Base-by-base conservation (phyloP, 192 early-diverging fungal species). In the Coemansia erecta region DNA sequence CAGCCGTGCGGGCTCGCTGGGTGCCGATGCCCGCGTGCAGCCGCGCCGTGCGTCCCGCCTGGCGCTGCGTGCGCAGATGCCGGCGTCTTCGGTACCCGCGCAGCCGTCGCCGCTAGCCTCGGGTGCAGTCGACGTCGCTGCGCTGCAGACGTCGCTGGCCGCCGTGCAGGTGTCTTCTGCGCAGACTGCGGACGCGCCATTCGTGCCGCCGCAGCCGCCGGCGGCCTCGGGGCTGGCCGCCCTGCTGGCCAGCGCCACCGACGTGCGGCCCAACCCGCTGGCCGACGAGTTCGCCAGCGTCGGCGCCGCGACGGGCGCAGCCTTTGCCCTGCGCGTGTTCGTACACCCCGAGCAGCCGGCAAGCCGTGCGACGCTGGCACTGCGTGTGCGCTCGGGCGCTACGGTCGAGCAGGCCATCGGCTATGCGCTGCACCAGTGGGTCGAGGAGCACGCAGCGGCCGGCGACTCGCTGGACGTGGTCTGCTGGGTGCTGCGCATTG, bases 331-430 rank as follows among this genome's bases (percentile, higher is more conserved):
- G 28, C 33, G 35, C 52, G 35, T 53, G 86, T 8, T 80, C 72
- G 44, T 37, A 9, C 35, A 9, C 35, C 8, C 35, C 10, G 35
- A 26, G 26, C 26, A 26, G 26, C 26, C 26, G 26, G 2, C 35
- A 7, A 9, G 8, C 10, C 35, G 35, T 3, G 35, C 10, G 8
- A 9, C 3, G 8, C 35, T 37, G 35, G 35, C 35, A 9, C 35
- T 98, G 12, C 78, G 83, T 3, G 89, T 97, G 14, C 88, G 87
- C 31, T 75, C 84, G 3, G 86, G 89, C 31, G 93, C 93, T 13
- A 86, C 84, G 18, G 92, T 98, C 2, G 93, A 97, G 60, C 92
- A 99, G 48, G 88, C 90, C 3, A 97, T 99, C 71, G 97, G 97
- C 6, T 96, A 90, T 60, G 84, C 87, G 5, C 82, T 99, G 12